Base-by-base conservation (phyloP, 2,329 filamentous ascomycete species). In the Penicillium janthinellum region DNA sequence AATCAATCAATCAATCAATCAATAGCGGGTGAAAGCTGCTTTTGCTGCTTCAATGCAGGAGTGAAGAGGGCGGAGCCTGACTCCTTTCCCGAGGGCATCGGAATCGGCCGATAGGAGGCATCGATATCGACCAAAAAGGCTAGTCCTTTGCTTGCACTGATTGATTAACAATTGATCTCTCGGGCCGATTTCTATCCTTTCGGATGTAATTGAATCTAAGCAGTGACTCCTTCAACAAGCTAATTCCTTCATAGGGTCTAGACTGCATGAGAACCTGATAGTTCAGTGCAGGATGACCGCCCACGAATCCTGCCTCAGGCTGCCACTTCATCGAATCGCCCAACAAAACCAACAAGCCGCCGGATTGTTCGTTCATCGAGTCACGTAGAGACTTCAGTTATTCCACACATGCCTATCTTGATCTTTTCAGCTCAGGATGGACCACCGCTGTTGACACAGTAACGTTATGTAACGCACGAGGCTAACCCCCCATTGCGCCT, bases 61-160 rank as follows among this genome's bases (percentile, higher is more conserved):
- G 54, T 22, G 54, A 62, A 25, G 54, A 42, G 53, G 53, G 58
- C 59, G 62, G 65, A 62, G 56, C 57, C 47, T 34, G 55, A 38
- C 37, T 37, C 54, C 57, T 61, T 66, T 68, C 59, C 66, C 65
- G 65, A 67, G 63, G 66, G 54, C 47, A 61, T 66, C 66, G 66
- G 65, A 65, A 44, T 68, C 65, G 66, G 66, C 66, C 65, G 66
- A 68, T 62, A 67, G 58, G 59, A 47, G 54, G 52, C 15, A 31
- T 39, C 22, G 35, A 28, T 12, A 14, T 45, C 49, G 45, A 56
- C 49, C 20, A 31, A 56, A 45, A 37, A 49, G 57, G 52, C 44
- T 57, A 58, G 49, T 56, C 39, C 38, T 22, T 14, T n/a, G 12
- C 34, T 22, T 53, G 42, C 47, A 38, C n/a, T 41, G n/a, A 14